Conservation (phyloP, 805 yeast genomes). For the Myxozyma vanderwaltii region DNA sequence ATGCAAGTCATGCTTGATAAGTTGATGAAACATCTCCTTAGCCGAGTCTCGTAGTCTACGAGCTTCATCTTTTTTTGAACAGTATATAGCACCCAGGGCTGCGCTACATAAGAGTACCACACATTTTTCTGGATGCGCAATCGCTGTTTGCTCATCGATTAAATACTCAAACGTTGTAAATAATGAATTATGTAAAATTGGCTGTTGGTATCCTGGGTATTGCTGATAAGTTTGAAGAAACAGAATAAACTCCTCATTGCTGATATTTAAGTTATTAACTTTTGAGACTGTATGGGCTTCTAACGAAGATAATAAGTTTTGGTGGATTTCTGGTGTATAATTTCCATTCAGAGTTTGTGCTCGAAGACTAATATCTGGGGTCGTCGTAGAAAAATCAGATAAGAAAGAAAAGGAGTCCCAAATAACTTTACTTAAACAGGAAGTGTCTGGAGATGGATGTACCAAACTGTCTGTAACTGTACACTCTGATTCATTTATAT, state of each 20-base stretch:
- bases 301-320: neutral
- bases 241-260: neutral
- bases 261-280: neutral
- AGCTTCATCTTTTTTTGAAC: neutral
- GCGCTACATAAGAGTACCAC: neutral
- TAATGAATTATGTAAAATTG: neutral
- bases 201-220: slow-evolving; percentile 1
- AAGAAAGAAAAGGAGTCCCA: neutral
- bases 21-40: neutral
- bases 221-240: neutral
- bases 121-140: neutral
- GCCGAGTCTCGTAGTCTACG: slow-evolving; percentile 1
- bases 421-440: neutral
- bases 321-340: neutral
- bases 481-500: no score
- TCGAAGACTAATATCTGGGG: neutral
- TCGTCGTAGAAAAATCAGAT: neutral
- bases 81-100: slow-evolving; percentile 1
- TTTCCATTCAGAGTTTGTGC: neutral
- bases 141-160: neutral
- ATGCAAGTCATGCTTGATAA: neutral
- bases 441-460: neutral
- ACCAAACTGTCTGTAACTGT: no score
- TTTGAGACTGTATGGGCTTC: neutral
- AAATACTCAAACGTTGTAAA: neutral